Evolutionary conservation across 2,329 filamentous ascomycete genomes (phyloP), one percentile per base, ranked within the genome.

Genomic region (Arachnomyces sp.): DNA sequence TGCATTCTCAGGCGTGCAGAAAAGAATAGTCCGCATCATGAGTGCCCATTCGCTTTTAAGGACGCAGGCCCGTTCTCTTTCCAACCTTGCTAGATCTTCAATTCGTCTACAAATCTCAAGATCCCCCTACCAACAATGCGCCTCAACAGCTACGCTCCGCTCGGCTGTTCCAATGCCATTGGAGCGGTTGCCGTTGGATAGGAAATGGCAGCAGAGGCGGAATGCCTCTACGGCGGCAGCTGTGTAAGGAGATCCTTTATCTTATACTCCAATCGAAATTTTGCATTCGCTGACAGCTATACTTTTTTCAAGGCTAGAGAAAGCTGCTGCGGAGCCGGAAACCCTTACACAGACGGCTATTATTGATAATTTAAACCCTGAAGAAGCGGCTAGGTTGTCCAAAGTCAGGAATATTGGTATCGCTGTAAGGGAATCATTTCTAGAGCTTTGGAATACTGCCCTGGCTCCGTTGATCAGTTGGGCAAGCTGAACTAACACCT

Each of bases 321-420:
- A 77, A 50, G 77, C 77, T 12, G 66, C 71, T 31, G 67, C 71
- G 37, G 71, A 77, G 49, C 76, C 77, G 7, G 68, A 71, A 31
- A 60, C 64, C 33, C 65, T 82, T 38, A 70, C 76, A 2, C 76
- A 81, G 58, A 71, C 79, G 42, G 72, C 73, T 13, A 82, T 93
- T 47, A 81, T 88, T 39, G 79, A 84, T 51, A 89, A 88, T 58
- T 81, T 95, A 64, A 78, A 81, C 52, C 79, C 85, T 25, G 76
- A 81, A 45, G 92, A 98, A 67, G 80, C 78, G 43, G 74, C 79
- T 47, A 79, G 90, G 46, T 66, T 98, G 48, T 78, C 82, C 38
- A 79, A 76, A 67, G 84, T 96, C 43, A 80, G 92, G 49, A 98
- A 98, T 64, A 98, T 98, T 64, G 92, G 92, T 67, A 98, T 98